phyloP scores from a whole-genome alignment of 768 basidiomycete species.

The Kondoa malvinella region DNA sequence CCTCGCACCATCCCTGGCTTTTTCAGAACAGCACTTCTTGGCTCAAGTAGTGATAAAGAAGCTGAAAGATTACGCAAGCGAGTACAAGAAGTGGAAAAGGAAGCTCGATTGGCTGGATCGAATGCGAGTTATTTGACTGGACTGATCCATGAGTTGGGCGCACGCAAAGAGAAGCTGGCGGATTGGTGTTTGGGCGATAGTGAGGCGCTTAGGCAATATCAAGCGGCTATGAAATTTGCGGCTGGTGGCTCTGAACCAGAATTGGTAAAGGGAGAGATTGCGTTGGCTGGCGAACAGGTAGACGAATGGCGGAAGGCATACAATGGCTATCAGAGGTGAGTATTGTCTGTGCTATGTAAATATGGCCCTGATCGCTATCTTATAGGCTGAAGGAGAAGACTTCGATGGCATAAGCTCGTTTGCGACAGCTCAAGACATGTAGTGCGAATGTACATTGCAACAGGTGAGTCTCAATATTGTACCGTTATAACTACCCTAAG shows the following conservation, averaged over 20 bases:
- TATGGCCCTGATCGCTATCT: neutral
- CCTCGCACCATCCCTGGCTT: neutral
- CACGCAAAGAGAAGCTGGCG: neutral
- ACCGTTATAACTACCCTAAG: neutral
- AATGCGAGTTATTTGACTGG: neutral
- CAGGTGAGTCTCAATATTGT: neutral
- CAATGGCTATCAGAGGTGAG: neutral
- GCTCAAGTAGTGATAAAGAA: neutral
- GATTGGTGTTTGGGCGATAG: constrained; percentile 1
- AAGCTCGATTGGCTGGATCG: neutral
- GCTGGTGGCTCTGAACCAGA: neutral
- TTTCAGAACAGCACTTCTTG: neutral
- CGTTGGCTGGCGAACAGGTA: neutral
- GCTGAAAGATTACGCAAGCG: neutral
- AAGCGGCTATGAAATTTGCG: neutral
- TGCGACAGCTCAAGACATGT: neutral
- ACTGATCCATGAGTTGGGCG: constrained; percentile 1
- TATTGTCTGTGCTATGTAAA: neutral
- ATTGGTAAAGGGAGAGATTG: neutral
- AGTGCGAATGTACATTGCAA: neutral
- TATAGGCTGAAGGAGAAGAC: neutral
- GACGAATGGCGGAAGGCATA: neutral
- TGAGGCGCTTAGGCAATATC: neutral
- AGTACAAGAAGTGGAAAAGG: neutral
- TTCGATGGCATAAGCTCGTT: neutral